phyloP scores from a whole-genome alignment of 2,329 filamentous ascomycete genomes.

The Sporothrix pseudoabietina region DNA sequence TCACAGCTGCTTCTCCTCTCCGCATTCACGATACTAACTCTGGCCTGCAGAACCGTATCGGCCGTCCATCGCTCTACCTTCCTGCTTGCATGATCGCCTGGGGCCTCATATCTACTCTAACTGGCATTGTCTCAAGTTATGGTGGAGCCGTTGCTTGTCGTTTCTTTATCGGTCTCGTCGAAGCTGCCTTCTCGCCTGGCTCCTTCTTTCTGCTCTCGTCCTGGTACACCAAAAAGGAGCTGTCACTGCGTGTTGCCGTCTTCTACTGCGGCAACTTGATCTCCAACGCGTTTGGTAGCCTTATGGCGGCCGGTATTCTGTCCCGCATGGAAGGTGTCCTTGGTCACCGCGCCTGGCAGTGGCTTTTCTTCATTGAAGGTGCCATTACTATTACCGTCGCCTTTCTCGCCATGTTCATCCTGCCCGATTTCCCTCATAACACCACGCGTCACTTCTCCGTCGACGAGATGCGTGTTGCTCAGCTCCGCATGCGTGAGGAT shows the following conservation, averaged over 20 bases:
- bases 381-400: slow-evolving; percentile 58
- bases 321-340: slow-evolving; percentile 59
- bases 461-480: slow-evolving; percentile 57
- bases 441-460: slow-evolving; percentile 56
- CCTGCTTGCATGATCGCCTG: slow-evolving; percentile 28
- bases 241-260: slow-evolving; percentile 33
- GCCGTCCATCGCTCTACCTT: slow-evolving; percentile 30
- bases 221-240: slow-evolving; percentile 24
- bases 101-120: slow-evolving; percentile 29
- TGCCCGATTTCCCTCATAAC: slow-evolving; percentile 64
- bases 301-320: slow-evolving; percentile 53
- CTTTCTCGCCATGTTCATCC: slow-evolving; percentile 61
- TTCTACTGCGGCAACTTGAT: slow-evolving; percentile 30
- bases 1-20: neutral
- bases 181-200: slow-evolving; percentile 24
- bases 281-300: slow-evolving; percentile 41
- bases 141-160: slow-evolving; percentile 34
- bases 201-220: slow-evolving; percentile 32
- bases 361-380: slow-evolving; percentile 57
- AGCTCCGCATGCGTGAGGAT: slow-evolving; percentile 58
- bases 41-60: slow-evolving; percentile 14
- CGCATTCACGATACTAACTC: neutral
- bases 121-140: slow-evolving; percentile 10
- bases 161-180: slow-evolving; percentile 29
- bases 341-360: slow-evolving; percentile 49